A percentile compares a stretch with the other conserved stretches of the same genome.
phyloP scores from a whole-genome alignment of 805 yeast species.

The Candida berthetii region DNA sequence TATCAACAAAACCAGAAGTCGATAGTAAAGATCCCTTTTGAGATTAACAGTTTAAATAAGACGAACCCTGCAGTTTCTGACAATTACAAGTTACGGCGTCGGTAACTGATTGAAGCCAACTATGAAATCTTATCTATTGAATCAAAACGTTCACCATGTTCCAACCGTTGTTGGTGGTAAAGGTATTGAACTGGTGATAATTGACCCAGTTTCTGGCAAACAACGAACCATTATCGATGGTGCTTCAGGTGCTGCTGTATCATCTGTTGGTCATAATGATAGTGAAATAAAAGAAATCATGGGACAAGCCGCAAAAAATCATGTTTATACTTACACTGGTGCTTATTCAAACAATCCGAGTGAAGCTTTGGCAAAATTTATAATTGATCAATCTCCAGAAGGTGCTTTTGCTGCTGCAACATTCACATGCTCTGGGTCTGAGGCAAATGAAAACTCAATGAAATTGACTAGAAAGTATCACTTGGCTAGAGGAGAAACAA shows the following conservation, averaged over 20 bases:
- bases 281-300: conserved; percentile 32
- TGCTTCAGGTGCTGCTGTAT: conserved; percentile 47
- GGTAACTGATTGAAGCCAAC: no score
- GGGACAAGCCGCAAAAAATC: conserved; percentile 28
- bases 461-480: conserved; percentile 47
- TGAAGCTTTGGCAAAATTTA: conserved; percentile 34
- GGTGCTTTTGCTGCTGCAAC: conserved; percentile 36
- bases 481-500: conserved; percentile 33
- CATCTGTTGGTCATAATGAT: conserved; percentile 40
- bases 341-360: conserved; percentile 27
- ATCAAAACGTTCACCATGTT: conserved; percentile 1
- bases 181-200: conserved; percentile 28
- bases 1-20: no score
- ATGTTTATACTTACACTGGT: conserved; percentile 30
- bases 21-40: no score
- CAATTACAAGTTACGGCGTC: no score
- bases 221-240: conserved; percentile 31
- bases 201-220: conserved; percentile 29
- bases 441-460: conserved; percentile 59
- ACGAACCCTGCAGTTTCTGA: no score
- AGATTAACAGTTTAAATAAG: no score
- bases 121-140: not conserved
- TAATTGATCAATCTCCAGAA: conserved; percentile 34
- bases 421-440: conserved; percentile 59
- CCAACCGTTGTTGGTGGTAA: conserved; percentile 28